Percentiles rank a stretch among this genome's conserved stretches.
phyloP scores from a whole-genome alignment of 257 asterid species.

The Lithospermum erythrorhizon region DNA sequence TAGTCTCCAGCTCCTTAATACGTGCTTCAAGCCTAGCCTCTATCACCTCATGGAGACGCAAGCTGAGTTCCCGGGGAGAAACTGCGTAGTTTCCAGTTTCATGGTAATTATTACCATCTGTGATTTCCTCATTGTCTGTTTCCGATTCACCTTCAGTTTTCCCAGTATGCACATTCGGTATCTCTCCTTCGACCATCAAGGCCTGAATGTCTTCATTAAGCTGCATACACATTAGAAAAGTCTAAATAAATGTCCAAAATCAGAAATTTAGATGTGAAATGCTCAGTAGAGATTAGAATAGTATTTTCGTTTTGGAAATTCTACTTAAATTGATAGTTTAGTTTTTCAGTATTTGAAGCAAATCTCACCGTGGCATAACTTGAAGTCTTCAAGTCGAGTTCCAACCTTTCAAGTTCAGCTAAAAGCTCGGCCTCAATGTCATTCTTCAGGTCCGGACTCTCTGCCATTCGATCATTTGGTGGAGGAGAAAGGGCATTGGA shows the following conservation, averaged over 20 bases:
- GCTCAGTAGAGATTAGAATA: too few species aligned
- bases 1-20: slow-evolving; percentile 47
- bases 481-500: slow-evolving; percentile 25
- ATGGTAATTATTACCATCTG: slow-evolving; percentile 9
- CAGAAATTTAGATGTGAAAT: too few species aligned
- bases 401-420: slow-evolving; percentile 71
- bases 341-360: neutral
- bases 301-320: neutral
- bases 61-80: slow-evolving; percentile 51
- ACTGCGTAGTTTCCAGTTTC: slow-evolving; percentile 43
- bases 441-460: slow-evolving; percentile 32
- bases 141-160: slow-evolving; percentile 10
- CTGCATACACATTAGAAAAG: slow-evolving; percentile 21
- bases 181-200: slow-evolving; percentile 30
- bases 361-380: slow-evolving; percentile 34
- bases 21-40: slow-evolving; percentile 48
- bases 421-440: slow-evolving; percentile 73
- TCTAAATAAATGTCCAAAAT: neutral
- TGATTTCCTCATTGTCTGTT: slow-evolving; percentile 19
- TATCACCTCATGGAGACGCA: slow-evolving; percentile 47
- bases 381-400: slow-evolving; percentile 32
- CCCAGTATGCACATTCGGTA: slow-evolving; percentile 14
- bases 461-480: slow-evolving; percentile 14
- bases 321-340: neutral
- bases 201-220: slow-evolving; percentile 35